Conservation (phyloP, 352 stramenopile species). For the Phytophthora kernoviae region DNA sequence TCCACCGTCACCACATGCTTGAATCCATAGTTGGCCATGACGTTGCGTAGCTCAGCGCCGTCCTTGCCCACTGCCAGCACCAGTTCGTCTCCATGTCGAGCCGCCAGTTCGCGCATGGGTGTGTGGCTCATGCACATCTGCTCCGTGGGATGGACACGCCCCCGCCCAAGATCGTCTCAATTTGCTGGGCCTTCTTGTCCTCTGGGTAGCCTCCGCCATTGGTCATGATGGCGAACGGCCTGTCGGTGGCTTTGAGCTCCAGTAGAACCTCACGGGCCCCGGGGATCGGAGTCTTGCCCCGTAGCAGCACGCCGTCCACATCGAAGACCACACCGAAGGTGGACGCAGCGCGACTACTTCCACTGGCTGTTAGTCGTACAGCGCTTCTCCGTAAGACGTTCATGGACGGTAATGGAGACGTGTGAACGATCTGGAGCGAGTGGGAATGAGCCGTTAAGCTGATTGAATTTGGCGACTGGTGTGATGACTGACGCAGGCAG, state of each 20-base stretch:
- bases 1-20: conserved; percentile 82
- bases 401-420: conserved; percentile 13
- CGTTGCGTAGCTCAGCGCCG: conserved; percentile 55
- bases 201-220: conserved; percentile 85
- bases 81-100: conserved; percentile 71
- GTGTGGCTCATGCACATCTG: conserved; percentile 83
- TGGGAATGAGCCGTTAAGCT: too few species aligned
- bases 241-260: conserved; percentile 58
- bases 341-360: conserved; percentile 15
- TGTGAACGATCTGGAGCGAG: too few species aligned
- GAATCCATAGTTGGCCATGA: conserved; percentile 85
- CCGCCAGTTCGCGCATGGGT: conserved; percentile 63
- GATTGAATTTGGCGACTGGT: too few species aligned
- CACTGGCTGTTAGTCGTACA: neutral
- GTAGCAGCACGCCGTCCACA: conserved; percentile 81
- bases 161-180: conserved; percentile 69
- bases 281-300: conserved; percentile 73
- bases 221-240: conserved; percentile 87
- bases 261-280: conserved; percentile 73
- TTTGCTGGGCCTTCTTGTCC: conserved; percentile 72
- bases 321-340: conserved; percentile 87
- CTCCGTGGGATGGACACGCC: conserved; percentile 48
- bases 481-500: neutral
- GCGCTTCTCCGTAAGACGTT: conserved; percentile 20
- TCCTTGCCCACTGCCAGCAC: conserved; percentile 85